Base-by-base conservation (phyloP, 2,329 filamentous ascomycete genomes). In the Fusarium longipes region DNA sequence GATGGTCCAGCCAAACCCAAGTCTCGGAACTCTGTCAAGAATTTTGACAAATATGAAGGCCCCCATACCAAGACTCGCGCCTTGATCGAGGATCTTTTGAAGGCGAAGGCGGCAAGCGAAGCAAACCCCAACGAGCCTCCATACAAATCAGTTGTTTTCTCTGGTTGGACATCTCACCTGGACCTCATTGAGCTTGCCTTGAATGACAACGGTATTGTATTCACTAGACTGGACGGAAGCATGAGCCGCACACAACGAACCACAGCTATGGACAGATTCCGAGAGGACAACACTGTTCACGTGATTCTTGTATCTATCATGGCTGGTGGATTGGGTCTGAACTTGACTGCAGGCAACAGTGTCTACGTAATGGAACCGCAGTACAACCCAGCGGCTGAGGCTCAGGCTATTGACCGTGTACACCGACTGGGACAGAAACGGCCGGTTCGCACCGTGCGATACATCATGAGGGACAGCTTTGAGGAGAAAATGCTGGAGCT, bases 341-440 rank as follows among this genome's bases (percentile, higher is more conserved):
- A 98, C 75, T 82, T 98, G 54, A 97, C 94, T 0, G 84, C 92
- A 1, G 95, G 91, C 30, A 96, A 89, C 75, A 91, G 87, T 55
- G 95, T 96, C 15, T 98, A 96, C 77, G 91, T 98, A 73, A 98
- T 99, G 95, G 96, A 99, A 77, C 96, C 96, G 7, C 94, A 97
- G 75, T 99, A 95, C 82, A 99, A 99, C 74, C 96, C 96, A 0
- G 94, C 93, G 0, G 93, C 94, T 0, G 95, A 99, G 78, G 92
- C 93, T 7, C 96, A 99, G 79, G 96, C 96, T 3, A 86, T 98
- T 9, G 96, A 98, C 76, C 92, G 96, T 29, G 93, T 99, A 8
- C 94, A 97, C 77, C 89, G 94, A 18, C 83, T 97, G 3, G 94
- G 96, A 1, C 96, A 99, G 82, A 96, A 88, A 72, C 86, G 96